Evolutionary conservation across 2,329 filamentous ascomycete genomes (phyloP).

Genomic region (Bertia moriformis): DNA sequence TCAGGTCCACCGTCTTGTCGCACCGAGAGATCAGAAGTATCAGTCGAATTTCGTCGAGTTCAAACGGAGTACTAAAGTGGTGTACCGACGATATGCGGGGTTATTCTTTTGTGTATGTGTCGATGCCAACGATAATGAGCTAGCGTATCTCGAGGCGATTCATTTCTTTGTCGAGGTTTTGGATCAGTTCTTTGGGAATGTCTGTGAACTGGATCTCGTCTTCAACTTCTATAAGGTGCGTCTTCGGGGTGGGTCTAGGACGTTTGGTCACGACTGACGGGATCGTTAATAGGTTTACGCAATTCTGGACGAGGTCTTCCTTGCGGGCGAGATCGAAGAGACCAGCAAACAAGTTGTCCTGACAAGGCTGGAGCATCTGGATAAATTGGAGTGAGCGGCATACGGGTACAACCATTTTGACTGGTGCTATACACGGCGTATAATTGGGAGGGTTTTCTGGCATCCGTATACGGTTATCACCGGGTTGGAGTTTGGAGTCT

Average conservation of each 20-base stretch:
- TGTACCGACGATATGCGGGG: slow-evolving; percentile 92
- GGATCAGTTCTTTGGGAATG: slow-evolving; percentile 97
- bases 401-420: too few species aligned
- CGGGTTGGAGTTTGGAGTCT: too few species aligned
- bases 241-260: neutral
- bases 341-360: slow-evolving; percentile 96
- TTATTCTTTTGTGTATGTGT: slow-evolving; percentile 99
- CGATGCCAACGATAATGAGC: slow-evolving; percentile 96
- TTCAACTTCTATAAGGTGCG: slow-evolving; percentile 54
- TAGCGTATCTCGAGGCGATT: slow-evolving; percentile 91
- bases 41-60: slow-evolving; percentile 99
- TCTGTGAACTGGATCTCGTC: slow-evolving; percentile 88
- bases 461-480: too few species aligned
- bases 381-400: slow-evolving; percentile 80
- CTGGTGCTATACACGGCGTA: too few species aligned
- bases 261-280: neutral
- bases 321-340: slow-evolving; percentile 96
- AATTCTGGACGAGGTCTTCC: slow-evolving; percentile 93
- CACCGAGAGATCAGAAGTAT: slow-evolving; percentile 95
- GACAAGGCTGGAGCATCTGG: slow-evolving; percentile 83
- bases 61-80: slow-evolving; percentile 75
- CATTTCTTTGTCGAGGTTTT: slow-evolving; percentile 99
- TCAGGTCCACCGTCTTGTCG: slow-evolving; percentile 69
- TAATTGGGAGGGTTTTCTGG: too few species aligned
- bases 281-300: slow-evolving; percentile 61